phyloP scores from a whole-genome alignment of 257 asterid genomes.

The Voacanga thouarsii region DNA sequence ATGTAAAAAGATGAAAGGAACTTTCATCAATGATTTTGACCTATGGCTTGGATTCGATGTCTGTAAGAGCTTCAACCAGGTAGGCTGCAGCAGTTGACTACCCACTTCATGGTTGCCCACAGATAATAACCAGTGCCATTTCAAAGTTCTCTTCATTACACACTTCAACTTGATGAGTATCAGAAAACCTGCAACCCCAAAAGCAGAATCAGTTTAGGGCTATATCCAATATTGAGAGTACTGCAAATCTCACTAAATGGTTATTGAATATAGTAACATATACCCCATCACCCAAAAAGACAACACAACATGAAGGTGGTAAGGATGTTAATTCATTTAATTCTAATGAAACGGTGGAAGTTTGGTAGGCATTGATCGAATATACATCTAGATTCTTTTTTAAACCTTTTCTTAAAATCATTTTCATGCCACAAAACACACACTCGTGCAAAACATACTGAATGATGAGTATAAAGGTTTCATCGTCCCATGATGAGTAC shows the following conservation, averaged over 20 bases:
- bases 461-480: too few species aligned
- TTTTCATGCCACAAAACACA: too few species aligned
- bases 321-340: too few species aligned
- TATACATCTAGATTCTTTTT: too few species aligned
- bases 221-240: not conserved
- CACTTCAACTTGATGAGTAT: not conserved
- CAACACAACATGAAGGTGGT: too few species aligned
- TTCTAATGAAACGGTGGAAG: too few species aligned
- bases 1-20: conserved; percentile 84
- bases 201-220: not conserved
- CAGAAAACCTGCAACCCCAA: not conserved
- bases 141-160: conserved; percentile 2
- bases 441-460: too few species aligned
- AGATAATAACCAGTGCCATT: conserved; percentile 97
- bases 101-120: conserved; percentile 98
- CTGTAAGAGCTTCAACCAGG: conserved; percentile 75
- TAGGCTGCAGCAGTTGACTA: conserved; percentile 75
- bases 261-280: too few species aligned
- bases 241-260: not conserved
- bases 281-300: too few species aligned
- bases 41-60: conserved; percentile 57
- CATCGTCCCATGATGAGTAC: too few species aligned
- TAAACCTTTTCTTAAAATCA: too few species aligned
- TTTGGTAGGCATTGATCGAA: too few species aligned
- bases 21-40: conserved; percentile 71